Base-by-base conservation (phyloP, 768 basidiomycete genomes). In the Boletus reticulatus region DNA sequence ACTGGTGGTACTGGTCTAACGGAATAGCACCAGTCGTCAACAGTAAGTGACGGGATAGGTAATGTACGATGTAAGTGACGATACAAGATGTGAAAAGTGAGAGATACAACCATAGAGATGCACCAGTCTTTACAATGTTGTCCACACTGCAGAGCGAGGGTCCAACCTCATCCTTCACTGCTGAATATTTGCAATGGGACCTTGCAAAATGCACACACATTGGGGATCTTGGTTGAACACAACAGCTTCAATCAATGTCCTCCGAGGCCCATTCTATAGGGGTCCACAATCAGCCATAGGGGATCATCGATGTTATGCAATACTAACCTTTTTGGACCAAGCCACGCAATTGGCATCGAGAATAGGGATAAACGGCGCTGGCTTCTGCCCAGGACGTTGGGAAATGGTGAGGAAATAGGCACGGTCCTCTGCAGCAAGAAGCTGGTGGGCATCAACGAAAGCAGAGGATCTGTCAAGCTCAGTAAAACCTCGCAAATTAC, bases 141-240 rank as follows among this genome's bases (percentile, higher is more conserved):
- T n/a, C n/a, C n/a, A n/a, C n/a, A n/a, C n/a, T n/a, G n/a, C n/a
- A n/a, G n/a, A n/a, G n/a, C n/a, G n/a, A n/a, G n/a, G n/a, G n/a
- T n/a, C n/a, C n/a, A n/a, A n/a, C n/a, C n/a, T 96, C 93, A 65
- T 99, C 94, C 73, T 94, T 96, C 66, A 85, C 77, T 42, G 77
- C 84, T 10, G 92, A 85, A 73, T 93, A 86, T 72, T 91, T 1
- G 97, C 94, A 48, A 99, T 89, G 16, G 97, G 97, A 20, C 97
- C 97, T 74, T 97, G 94, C 50, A 99, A 84, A 64, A 99, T 96
- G 67, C 94, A 96, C 27, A 98, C 95, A 59, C 97, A 89, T 72
- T 99, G 92, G 24, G 96, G 96, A 72, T 98, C 97, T 75, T 96
- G 94, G 74, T 98, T 96, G 67, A 98, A 97, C 41, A n/a, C n/a